These are phyloP conservation scores for Cyclostephanos tholiformis DNA, from an alignment of 108 stramenopile species.

Conservation along the genomic window DNA sequence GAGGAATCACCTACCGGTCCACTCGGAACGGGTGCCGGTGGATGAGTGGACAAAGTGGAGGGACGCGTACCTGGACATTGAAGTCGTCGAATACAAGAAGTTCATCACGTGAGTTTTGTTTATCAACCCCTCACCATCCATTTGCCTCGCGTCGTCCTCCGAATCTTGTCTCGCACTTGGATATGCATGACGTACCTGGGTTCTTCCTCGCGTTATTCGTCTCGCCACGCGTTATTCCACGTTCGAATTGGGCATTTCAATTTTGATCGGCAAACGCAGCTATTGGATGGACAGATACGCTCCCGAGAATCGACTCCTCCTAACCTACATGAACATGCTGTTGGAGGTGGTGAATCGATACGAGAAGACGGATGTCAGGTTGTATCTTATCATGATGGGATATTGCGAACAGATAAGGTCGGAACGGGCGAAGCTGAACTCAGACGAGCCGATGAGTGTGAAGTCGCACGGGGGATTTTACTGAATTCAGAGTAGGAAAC, in stretches of 20 bases:
- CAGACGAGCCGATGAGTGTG: constrained; percentile 1
- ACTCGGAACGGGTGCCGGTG: constrained; percentile 54
- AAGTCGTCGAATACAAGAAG: constrained; percentile 51
- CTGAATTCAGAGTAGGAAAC: too few relatives aligned
- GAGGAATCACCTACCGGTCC: constrained; percentile 50
- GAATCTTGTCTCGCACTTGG: too few relatives aligned
- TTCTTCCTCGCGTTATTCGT: background rate
- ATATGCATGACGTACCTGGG: too few relatives aligned
- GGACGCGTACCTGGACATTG: constrained; percentile 48
- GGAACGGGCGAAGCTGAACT: constrained; percentile 25
- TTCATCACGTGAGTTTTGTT: constrained; percentile 38
- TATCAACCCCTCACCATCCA: too few relatives aligned
- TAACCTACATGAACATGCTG: constrained; percentile 52
- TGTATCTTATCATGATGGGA: constrained; percentile 53
- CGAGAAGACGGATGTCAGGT: constrained; percentile 29
- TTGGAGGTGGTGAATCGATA: constrained; percentile 33
- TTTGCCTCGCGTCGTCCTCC: background rate
- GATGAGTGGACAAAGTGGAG: constrained; percentile 64
- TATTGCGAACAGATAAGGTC: constrained; percentile 40
- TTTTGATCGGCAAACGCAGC: constrained; percentile 8
- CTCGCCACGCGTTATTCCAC: constrained; percentile 5
- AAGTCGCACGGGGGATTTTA: constrained; percentile 33
- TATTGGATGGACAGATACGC: constrained; percentile 54
- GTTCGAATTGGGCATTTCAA: background rate
- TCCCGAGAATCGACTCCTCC: constrained; percentile 42